Evolutionary conservation across 164 flowering plant genomes (phyloP).

Genomic region (Hamamelis virginiana): DNA sequence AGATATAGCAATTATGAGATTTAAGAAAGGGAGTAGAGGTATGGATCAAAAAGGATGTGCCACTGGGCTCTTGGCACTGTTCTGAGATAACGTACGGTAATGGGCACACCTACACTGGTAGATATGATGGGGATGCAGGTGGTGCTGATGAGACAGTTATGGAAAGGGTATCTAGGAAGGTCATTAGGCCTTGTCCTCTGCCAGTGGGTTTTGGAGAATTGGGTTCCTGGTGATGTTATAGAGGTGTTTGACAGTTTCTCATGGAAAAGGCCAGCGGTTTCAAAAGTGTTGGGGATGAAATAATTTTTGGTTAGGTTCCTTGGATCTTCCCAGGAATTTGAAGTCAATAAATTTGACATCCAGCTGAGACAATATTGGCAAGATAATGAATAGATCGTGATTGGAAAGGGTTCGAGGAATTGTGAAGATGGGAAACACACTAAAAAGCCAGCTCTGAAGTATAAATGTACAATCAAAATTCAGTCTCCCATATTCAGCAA

Average conservation of each 20-base stretch:
- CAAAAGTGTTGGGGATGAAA: conserved; percentile 32
- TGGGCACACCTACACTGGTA: conserved; percentile 65
- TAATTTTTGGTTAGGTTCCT: conserved; percentile 46
- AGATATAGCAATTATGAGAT: conserved; percentile 46
- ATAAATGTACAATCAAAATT: conserved; percentile 12
- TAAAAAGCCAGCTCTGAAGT: conserved; percentile 16
- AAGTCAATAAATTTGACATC: conserved; percentile 27
- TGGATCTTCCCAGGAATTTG: conserved; percentile 42
- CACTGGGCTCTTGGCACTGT: conserved; percentile 65
- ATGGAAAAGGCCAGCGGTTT: conserved; percentile 71
- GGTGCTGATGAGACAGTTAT: conserved; percentile 14
- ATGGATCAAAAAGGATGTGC: conserved; percentile 44
- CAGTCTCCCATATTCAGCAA: conserved; percentile 12
- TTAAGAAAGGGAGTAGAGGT: conserved; percentile 78
- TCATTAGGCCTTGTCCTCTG: conserved; percentile 75
- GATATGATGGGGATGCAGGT: conserved; percentile 34
- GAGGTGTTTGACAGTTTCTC: conserved; percentile 68
- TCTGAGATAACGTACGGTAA: conserved; percentile 69
- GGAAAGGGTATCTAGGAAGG: conserved; percentile 62
- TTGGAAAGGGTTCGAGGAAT: conserved; percentile 46
- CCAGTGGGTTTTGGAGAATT: conserved; percentile 26
- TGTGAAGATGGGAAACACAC: conserved; percentile 26
- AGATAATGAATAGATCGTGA: conserved; percentile 44
- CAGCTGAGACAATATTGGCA: conserved; percentile 55
- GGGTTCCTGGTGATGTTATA: conserved; percentile 62